Evolutionary conservation across 768 basidiomycete genomes (phyloP), one percentile per base, ranked within the genome.

Genomic region (Austroboletus eburneus): DNA sequence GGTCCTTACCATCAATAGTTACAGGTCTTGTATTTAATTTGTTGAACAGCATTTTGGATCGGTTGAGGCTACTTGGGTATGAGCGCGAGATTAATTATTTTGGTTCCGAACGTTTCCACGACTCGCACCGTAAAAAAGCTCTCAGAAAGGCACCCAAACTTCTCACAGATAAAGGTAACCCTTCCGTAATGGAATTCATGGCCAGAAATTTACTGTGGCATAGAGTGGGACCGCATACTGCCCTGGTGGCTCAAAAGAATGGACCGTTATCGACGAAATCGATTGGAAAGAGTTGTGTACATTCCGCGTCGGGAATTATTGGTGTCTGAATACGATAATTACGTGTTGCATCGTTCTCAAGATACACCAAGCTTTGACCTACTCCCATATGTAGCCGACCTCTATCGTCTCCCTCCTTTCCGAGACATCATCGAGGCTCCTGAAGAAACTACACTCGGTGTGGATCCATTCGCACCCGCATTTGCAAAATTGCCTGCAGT

Each of bases 1-100:
- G n/a, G n/a, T n/a, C n/a, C n/a, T n/a, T n/a, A n/a, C n/a, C n/a
- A n/a, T n/a, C n/a, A n/a, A n/a, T n/a, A n/a, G n/a, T n/a, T n/a
- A n/a, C n/a, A n/a, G n/a, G n/a, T n/a, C n/a, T n/a, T n/a, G n/a
- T n/a, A n/a, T n/a, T n/a, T n/a, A n/a, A n/a, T n/a, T n/a, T n/a
- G n/a, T n/a, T n/a, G n/a, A n/a, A n/a, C n/a, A n/a, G n/a, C n/a
- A n/a, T n/a, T n/a, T n/a, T n/a, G n/a, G 22, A 29, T 8, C 39
- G 57, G 57, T 55, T 20, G n/a, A 46, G 4, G 5, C 14, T 13
- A 16, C 44, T 21, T 8, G 57, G 57, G 10, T 59, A 50, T 17
- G 51, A 12, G 1, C 32, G 44, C 7, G 57, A 54, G 35, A 41
- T 59, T 9, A 16, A 2, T 0, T 49, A 48, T 40, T 56, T 50